Conservation (phyloP, 2,329 filamentous ascomycete species). For the Colletotrichum aenigma region DNA sequence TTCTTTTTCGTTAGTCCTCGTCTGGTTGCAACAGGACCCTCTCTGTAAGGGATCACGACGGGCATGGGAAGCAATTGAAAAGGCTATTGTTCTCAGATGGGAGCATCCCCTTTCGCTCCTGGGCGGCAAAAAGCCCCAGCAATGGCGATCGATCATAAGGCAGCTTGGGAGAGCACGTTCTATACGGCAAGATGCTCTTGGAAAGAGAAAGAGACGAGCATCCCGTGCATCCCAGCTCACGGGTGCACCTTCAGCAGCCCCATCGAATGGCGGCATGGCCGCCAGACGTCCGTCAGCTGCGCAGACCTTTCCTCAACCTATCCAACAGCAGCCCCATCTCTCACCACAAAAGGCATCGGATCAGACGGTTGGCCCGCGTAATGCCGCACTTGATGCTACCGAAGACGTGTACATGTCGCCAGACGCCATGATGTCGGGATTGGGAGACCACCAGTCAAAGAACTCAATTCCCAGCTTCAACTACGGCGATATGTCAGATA, state of each 20-base stretch:
- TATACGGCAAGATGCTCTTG: not conserved
- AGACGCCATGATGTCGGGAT: not conserved
- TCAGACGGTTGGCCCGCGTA: not conserved
- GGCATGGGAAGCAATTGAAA: not conserved
- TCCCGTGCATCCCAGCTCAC: not conserved
- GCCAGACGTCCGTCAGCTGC: not conserved
- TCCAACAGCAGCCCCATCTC: not conserved
- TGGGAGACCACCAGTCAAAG: not conserved
- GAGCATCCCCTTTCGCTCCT: not conserved
- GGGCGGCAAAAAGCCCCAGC: not conserved
- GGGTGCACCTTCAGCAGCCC: not conserved
- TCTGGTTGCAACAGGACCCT: not conserved
- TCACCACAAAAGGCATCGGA: not conserved
- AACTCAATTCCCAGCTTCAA: not conserved
- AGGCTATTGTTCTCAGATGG: not conserved
- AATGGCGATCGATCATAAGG: not conserved
- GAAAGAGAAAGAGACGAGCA: not conserved
- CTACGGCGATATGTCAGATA: not conserved
- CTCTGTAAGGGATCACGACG: not conserved
- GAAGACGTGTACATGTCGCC: not conserved
- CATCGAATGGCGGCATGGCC: not conserved
- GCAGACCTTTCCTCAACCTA: not conserved
- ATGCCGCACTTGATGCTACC: not conserved
- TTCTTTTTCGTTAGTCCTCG: not conserved
- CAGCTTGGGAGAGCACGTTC: not conserved